Conservation (phyloP, 2,329 filamentous ascomycete species). For the Teratosphaeria pseudoeucalypti region DNA sequence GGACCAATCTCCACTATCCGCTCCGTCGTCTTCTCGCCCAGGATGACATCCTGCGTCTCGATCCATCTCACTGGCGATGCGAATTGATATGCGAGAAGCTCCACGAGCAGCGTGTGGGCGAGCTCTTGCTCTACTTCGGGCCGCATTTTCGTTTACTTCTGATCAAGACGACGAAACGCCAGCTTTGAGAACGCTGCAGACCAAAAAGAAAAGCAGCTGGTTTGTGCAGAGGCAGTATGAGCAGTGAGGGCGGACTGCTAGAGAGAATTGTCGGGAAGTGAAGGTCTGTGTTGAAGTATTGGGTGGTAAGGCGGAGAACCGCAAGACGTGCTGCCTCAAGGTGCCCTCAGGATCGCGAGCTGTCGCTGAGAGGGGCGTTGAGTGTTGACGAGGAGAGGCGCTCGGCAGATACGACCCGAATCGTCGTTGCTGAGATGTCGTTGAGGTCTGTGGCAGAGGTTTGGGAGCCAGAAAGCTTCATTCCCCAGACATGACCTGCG, state of each 20-base stretch:
- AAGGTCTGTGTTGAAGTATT: not conserved
- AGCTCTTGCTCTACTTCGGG: slow-evolving; percentile 99
- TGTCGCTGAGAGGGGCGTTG: not conserved
- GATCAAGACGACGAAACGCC: not conserved
- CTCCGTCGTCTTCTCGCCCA: slow-evolving; percentile 91
- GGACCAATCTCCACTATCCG: slow-evolving; percentile 96
- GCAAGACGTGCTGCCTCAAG: not conserved
- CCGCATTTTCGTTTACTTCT: slow-evolving; percentile 52
- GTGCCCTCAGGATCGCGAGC: not conserved
- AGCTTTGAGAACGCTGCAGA: not conserved
- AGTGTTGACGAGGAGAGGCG: not conserved
- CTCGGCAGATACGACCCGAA: not conserved
- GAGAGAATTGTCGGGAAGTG: not conserved
- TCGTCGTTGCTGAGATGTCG: not conserved
- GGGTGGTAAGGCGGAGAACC: not conserved
- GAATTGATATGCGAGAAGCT: slow-evolving; percentile 98
- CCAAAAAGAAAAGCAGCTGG: not conserved
- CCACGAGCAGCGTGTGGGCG: slow-evolving; percentile 92
- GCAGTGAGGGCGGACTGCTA: not conserved
- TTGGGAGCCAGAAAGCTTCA: not conserved
- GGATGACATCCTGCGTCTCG: slow-evolving; percentile 98
- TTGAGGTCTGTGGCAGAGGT: not conserved
- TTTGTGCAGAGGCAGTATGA: not conserved
- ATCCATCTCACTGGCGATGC: slow-evolving; percentile 99
- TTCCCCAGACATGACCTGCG: not conserved